A percentile compares a stretch with the other conserved stretches of the same genome.
Conservation (phyloP, 163 green algal species). For the Prototheca stagnorum region DNA sequence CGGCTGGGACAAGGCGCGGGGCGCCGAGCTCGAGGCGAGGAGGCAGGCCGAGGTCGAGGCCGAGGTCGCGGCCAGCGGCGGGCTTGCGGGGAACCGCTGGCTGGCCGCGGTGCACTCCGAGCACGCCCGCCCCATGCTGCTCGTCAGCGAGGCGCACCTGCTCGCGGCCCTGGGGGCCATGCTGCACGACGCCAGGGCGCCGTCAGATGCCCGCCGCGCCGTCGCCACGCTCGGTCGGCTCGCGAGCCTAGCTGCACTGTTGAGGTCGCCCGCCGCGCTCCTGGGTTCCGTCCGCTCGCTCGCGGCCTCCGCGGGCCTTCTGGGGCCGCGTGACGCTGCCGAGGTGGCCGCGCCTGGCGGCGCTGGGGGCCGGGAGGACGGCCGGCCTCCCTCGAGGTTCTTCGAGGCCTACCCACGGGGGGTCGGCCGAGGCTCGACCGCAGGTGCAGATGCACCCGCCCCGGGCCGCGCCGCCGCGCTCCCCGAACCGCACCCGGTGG, state of each 20-base stretch:
- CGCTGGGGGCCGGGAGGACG: too few relatives aligned
- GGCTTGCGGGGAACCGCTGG: slow-evolving; percentile 38
- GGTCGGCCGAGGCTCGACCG: too few relatives aligned
- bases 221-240: slow-evolving; percentile 32
- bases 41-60: slow-evolving; percentile 31
- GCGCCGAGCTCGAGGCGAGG: slow-evolving; percentile 31
- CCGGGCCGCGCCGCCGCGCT: too few relatives aligned
- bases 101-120: slow-evolving; percentile 51
- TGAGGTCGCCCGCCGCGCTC: slow-evolving; percentile 45
- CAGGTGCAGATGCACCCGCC: too few relatives aligned
- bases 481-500: too few relatives aligned
- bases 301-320: slow-evolving; percentile 20
- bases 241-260: slow-evolving; percentile 41
- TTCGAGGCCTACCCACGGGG: too few relatives aligned
- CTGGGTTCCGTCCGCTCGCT: slow-evolving; percentile 38
- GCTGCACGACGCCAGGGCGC: slow-evolving; percentile 24
- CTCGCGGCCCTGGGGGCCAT: slow-evolving; percentile 16
- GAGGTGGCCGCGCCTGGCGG: too few relatives aligned
- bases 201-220: slow-evolving; percentile 9
- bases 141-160: slow-evolving; percentile 20
- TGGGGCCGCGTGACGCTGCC: too few relatives aligned
- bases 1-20: slow-evolving; percentile 45
- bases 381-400: too few relatives aligned
- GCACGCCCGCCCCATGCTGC: slow-evolving; percentile 65
- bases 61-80: slow-evolving; percentile 21